Conservation (phyloP, 768 basidiomycete genomes). For the Mycena belliarum region DNA sequence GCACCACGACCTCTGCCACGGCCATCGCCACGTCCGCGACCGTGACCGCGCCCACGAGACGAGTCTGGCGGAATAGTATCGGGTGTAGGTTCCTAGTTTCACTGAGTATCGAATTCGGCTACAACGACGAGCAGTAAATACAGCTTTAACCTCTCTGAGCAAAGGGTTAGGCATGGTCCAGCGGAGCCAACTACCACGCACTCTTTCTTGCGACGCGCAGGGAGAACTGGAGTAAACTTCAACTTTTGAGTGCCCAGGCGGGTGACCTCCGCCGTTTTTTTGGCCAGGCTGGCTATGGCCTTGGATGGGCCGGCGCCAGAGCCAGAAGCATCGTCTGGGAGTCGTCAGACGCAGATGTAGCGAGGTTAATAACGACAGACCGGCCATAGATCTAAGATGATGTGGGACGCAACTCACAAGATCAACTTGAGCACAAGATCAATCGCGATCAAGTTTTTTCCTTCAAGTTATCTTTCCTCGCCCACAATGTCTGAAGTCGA, state of each 20-base stretch:
- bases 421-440: no score
- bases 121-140: slow-evolving; percentile 32
- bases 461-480: neutral
- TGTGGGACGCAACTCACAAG: slow-evolving; percentile 4
- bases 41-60: slow-evolving; percentile 46
- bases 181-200: slow-evolving; percentile 25
- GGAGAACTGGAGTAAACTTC: slow-evolving; percentile 79
- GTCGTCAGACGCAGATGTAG: slow-evolving; percentile 7
- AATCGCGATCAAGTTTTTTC: no score
- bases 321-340: slow-evolving; percentile 35
- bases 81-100: slow-evolving; percentile 47
- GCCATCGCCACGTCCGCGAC: slow-evolving; percentile 39
- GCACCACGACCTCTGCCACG: slow-evolving; percentile 36
- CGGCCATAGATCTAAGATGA: slow-evolving; percentile 31
- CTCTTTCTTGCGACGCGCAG: slow-evolving; percentile 76
- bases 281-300: slow-evolving; percentile 76
- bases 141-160: slow-evolving; percentile 65
- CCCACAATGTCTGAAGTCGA: slow-evolving; percentile 45
- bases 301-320: slow-evolving; percentile 42
- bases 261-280: slow-evolving; percentile 70
- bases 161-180: slow-evolving; percentile 9
- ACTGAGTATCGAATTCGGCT: slow-evolving; percentile 9
- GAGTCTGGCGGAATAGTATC: slow-evolving; percentile 33
- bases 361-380: slow-evolving; percentile 20
- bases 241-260: slow-evolving; percentile 74